Conservation (phyloP, 2,329 filamentous ascomycete genomes). For the Aspergillus sp. region DNA sequence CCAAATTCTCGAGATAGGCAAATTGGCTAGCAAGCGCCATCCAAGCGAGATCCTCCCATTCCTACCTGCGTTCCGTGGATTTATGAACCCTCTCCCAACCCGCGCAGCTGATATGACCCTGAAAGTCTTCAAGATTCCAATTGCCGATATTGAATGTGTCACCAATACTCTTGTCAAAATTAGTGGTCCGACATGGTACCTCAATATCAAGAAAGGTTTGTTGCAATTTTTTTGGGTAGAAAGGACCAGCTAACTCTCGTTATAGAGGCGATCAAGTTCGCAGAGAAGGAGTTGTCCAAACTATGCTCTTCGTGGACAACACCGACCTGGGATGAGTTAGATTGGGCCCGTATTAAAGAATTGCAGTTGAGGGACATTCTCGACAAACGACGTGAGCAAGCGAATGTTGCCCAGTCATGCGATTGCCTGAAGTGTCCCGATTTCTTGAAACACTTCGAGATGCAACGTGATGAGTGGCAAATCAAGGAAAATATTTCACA, state of each 20-base stretch:
- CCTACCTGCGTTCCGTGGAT: slow-evolving; percentile 66
- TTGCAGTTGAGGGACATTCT: slow-evolving; percentile 77
- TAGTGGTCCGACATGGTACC: slow-evolving; percentile 46
- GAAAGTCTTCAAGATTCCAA: slow-evolving; percentile 67
- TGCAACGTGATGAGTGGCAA: slow-evolving; percentile 95
- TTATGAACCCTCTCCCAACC: slow-evolving; percentile 68
- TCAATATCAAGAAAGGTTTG: slow-evolving; percentile 52
- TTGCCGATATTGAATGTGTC: slow-evolving; percentile 80
- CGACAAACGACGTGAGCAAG: slow-evolving; percentile 66
- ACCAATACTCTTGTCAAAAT: slow-evolving; percentile 66
- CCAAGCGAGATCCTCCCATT: slow-evolving; percentile 87
- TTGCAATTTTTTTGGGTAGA: background rate
- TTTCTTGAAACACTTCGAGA: slow-evolving; percentile 90
- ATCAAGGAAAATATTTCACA: slow-evolving; percentile 91
- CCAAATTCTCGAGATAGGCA: slow-evolving; percentile 75
- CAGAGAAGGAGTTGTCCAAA: slow-evolving; percentile 67
- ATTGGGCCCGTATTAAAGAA: slow-evolving; percentile 79
- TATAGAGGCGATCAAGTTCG: slow-evolving; percentile 55
- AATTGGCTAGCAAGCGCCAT: slow-evolving; percentile 67
- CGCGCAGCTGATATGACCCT: slow-evolving; percentile 66
- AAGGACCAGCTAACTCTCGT: slow-evolving; percentile 17
- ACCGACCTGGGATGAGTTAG: slow-evolving; percentile 77
- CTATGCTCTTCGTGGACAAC: slow-evolving; percentile 74
- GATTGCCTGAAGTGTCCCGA: slow-evolving; percentile 69
- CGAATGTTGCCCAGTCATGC: slow-evolving; percentile 62